Conservation (phyloP, 768 basidiomycete species). For the Coprinopsis strossmayeri region DNA sequence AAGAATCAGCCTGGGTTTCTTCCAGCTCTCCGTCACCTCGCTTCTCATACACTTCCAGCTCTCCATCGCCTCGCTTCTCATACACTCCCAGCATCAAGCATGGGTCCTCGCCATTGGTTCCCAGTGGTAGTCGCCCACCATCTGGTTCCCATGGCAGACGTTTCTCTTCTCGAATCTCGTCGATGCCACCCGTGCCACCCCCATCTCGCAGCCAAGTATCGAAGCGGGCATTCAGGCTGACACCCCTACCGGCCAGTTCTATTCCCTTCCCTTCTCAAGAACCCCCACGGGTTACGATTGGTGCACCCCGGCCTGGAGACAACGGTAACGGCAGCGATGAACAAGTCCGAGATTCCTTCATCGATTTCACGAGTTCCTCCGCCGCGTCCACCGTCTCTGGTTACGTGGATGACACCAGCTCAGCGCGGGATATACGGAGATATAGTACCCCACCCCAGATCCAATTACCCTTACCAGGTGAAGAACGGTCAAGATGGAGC, state of each 20-base stretch:
- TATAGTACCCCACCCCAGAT: constrained; percentile 9
- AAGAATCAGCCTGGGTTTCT: not conserved
- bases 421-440: constrained; percentile 4
- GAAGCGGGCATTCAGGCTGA: not conserved
- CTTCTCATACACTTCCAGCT: not conserved
- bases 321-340: not conserved
- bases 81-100: not conserved
- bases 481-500: constrained; percentile 36
- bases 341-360: constrained; percentile 24
- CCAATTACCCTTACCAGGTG: constrained; percentile 1
- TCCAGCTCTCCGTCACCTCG: not conserved
- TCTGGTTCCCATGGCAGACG: not conserved
- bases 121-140: not conserved
- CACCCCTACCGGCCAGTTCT: not conserved
- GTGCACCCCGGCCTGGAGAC: too few species aligned
- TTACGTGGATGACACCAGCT: constrained; percentile 12
- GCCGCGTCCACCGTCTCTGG: constrained; percentile 21
- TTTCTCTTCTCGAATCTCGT: not conserved
- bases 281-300: not conserved
- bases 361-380: constrained; percentile 31
- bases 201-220: not conserved
- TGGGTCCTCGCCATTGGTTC: not conserved
- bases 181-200: not conserved
- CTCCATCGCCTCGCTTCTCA: not conserved
- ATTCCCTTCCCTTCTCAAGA: not conserved